A percentile compares a stretch with the other conserved stretches of the same genome.
Evolutionary conservation across 768 basidiomycete genomes (phyloP).

Genomic region (Neoboletus subvelutipes): DNA sequence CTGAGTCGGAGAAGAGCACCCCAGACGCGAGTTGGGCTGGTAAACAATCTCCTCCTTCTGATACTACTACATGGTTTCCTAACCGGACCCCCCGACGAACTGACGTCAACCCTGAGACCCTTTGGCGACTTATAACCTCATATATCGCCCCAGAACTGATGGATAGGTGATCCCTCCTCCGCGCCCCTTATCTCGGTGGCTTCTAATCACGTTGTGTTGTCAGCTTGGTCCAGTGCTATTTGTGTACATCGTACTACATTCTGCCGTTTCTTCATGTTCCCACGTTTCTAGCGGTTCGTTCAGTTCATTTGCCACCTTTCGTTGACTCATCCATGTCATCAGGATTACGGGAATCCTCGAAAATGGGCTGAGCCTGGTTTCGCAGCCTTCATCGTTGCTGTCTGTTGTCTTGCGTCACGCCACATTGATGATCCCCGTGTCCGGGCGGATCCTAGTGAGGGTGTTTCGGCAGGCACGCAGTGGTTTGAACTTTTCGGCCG

Average conservation of each 20-base stretch:
- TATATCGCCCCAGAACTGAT: conserved; percentile 87
- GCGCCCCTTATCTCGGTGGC: conserved; percentile 5
- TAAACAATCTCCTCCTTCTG: conserved; percentile 35
- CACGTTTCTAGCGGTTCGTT: conserved; percentile 71
- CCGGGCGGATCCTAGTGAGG: conserved; percentile 75
- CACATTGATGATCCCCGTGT: conserved; percentile 93
- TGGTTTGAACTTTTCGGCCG: conserved; percentile 91
- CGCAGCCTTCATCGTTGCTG: conserved; percentile 88
- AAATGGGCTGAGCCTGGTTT: conserved; percentile 98
- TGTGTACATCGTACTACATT: conserved; percentile 92
- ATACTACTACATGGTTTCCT: conserved; percentile 71
- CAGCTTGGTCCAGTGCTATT: conserved; percentile 78
- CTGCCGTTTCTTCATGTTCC: conserved; percentile 93
- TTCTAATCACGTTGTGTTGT: conserved; percentile 14
- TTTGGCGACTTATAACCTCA: conserved; percentile 86
- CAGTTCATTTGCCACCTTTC: conserved; percentile 9
- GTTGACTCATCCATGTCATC: conserved; percentile 16
- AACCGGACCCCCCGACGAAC: conserved; percentile 71
- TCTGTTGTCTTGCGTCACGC: conserved; percentile 88
- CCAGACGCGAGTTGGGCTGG: conserved; percentile 31
- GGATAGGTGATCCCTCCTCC: conserved; percentile 67
- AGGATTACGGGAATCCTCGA: conserved; percentile 92
- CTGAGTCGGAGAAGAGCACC: conserved; percentile 31
- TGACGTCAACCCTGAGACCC: conserved; percentile 81
- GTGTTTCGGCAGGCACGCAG: conserved; percentile 84